These are phyloP conservation scores for Ceratocystiopsis brevicomis DNA, from an alignment of 2,329 filamentous ascomycete genomes.

Conservation along the genomic window DNA sequence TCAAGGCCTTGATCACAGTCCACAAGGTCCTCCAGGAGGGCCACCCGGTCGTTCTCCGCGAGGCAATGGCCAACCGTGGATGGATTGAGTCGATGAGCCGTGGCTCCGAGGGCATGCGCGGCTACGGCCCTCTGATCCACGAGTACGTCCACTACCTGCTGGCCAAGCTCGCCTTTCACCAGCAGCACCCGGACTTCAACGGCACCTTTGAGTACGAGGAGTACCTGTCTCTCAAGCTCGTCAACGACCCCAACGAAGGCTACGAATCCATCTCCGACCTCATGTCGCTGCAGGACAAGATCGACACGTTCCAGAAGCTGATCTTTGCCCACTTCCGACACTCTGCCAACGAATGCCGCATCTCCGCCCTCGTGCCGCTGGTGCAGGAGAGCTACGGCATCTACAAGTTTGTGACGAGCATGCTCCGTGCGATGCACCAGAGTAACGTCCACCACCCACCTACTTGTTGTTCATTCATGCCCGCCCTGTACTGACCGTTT, in stretches of 20 bases:
- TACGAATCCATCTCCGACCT: slow-evolving; percentile 93
- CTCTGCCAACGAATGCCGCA: slow-evolving; percentile 84
- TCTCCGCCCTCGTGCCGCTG: slow-evolving; percentile 78
- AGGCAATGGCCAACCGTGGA: slow-evolving; percentile 70
- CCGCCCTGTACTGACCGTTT: no score
- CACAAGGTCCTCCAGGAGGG: slow-evolving; percentile 97
- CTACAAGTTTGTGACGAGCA: slow-evolving; percentile 99
- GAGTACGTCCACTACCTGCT: slow-evolving; percentile 95
- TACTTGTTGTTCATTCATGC: no score
- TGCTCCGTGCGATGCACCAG: slow-evolving; percentile 94
- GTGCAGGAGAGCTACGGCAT: slow-evolving; percentile 98
- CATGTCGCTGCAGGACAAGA: slow-evolving; percentile 94
- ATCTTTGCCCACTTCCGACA: slow-evolving; percentile 93
- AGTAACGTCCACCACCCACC: no score
- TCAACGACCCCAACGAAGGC: slow-evolving; percentile 96
- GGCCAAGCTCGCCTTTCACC: slow-evolving; percentile 89
- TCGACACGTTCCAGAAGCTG: slow-evolving; percentile 94
- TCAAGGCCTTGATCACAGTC: slow-evolving; percentile 92
- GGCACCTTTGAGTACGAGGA: slow-evolving; percentile 98
- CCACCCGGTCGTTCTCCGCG: slow-evolving; percentile 68
- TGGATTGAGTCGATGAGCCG: slow-evolving; percentile 90
- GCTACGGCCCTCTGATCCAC: slow-evolving; percentile 79
- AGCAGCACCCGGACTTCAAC: slow-evolving; percentile 94
- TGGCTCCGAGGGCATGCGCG: slow-evolving; percentile 72
- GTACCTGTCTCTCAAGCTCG: slow-evolving; percentile 92